Conservation (phyloP, 2,329 filamentous ascomycete genomes). For the Neonectria neomacrospora region DNA sequence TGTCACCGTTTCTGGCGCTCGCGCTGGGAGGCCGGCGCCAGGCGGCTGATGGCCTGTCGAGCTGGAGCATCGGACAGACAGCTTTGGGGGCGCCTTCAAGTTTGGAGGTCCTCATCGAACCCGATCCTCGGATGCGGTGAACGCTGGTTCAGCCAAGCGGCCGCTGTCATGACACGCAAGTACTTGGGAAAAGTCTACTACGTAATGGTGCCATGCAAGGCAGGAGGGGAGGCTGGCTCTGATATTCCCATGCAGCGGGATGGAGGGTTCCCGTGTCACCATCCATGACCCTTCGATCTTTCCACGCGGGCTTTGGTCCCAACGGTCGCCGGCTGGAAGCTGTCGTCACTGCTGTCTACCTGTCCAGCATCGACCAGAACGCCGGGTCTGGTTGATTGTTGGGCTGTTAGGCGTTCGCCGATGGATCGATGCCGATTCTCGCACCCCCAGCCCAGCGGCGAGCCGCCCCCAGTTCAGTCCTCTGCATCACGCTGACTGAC, state of each 20-base stretch:
- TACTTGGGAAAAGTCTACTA: not conserved
- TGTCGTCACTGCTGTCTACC: not conserved
- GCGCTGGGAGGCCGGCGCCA: conserved; percentile 5
- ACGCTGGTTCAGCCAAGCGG: not conserved
- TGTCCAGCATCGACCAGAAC: not conserved
- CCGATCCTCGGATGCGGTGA: not conserved
- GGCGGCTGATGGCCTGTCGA: conserved; percentile 10
- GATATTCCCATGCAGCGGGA: not conserved
- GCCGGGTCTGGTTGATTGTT: not conserved
- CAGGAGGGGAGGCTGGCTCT: not conserved
- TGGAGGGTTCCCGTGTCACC: not conserved
- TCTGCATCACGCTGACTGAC: not conserved
- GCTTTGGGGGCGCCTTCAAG: too few relatives aligned
- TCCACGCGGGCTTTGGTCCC: not conserved
- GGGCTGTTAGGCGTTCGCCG: not conserved
- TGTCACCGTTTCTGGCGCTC: conserved; percentile 25
- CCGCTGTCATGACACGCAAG: not conserved
- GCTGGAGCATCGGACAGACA: not conserved
- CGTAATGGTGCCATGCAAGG: not conserved
- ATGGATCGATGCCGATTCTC: not conserved
- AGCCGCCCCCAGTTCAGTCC: not conserved
- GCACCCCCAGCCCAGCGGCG: not conserved
- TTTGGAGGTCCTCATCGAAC: not conserved
- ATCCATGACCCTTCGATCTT: not conserved
- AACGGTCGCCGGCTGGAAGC: not conserved